A percentile compares a stretch with the other conserved stretches of the same genome.
Evolutionary conservation across 805 yeast species (phyloP).

Genomic region (Candida ponderosae): DNA sequence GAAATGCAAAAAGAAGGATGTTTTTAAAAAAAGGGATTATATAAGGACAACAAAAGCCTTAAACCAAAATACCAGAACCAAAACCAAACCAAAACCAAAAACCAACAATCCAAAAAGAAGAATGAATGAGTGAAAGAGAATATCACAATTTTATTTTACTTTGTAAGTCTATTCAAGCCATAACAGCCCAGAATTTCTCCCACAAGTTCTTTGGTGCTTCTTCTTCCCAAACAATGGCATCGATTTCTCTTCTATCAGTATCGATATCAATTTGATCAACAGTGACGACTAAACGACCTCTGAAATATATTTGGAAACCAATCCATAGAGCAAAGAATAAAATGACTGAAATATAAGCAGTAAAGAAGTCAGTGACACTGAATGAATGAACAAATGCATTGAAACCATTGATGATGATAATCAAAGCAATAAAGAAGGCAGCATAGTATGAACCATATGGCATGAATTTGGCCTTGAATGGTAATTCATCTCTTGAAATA

Average conservation of each 20-base stretch:
- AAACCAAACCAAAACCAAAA: too few relatives aligned
- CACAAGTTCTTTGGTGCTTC: constrained; percentile 41
- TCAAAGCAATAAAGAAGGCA: constrained; percentile 39
- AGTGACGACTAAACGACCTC: constrained; percentile 37
- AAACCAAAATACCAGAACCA: too few relatives aligned
- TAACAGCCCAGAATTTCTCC: constrained; percentile 46
- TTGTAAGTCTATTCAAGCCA: constrained; percentile 18
- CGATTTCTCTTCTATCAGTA: constrained; percentile 57
- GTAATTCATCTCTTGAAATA: constrained; percentile 59
- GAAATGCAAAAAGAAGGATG: too few relatives aligned
- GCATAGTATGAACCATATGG: constrained; percentile 65
- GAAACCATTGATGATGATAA: constrained; percentile 70
- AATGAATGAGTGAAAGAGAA: too few relatives aligned
- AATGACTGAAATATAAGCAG: constrained; percentile 64
- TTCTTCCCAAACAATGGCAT: constrained; percentile 52
- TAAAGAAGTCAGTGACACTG: constrained; percentile 51
- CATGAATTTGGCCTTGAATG: constrained; percentile 67
- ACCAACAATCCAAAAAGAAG: too few relatives aligned
- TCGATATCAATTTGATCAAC: constrained; percentile 63
- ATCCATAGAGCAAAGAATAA: constrained; percentile 49
- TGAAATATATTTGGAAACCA: constrained; percentile 44
- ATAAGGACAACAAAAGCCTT: too few relatives aligned
- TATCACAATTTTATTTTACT: too few relatives aligned
- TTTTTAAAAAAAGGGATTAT: too few relatives aligned
- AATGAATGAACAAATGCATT: constrained; percentile 47